Percentiles rank a stretch among this genome's conserved stretches.
Conservation (phyloP, 2,329 filamentous ascomycete species). For the Colletotrichum destructivum region DNA sequence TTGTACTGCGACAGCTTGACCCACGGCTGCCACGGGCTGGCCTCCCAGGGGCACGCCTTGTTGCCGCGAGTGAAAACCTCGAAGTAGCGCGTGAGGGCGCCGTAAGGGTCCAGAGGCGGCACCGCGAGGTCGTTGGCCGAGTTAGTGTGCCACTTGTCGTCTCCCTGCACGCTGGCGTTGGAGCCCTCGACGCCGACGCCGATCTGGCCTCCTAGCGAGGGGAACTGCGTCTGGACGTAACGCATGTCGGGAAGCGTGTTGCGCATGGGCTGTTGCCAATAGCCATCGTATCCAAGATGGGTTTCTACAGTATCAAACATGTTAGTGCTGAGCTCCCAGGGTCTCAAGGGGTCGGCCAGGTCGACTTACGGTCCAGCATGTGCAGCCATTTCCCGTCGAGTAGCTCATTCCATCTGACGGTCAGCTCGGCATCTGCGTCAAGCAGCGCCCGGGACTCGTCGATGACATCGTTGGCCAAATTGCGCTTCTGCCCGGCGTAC, state of each 20-base stretch:
- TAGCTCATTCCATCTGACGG: constrained; percentile 69
- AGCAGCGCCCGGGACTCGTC: constrained; percentile 67
- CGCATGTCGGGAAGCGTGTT: constrained; percentile 75
- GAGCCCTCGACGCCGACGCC: constrained; percentile 76
- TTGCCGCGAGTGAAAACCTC: constrained; percentile 75
- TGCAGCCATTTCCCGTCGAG: constrained; percentile 75
- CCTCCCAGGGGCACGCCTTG: constrained; percentile 65
- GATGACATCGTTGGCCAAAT: constrained; percentile 64
- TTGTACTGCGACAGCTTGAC: constrained; percentile 65
- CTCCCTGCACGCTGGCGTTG: constrained; percentile 78
- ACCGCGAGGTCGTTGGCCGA: constrained; percentile 68
- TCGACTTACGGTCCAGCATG: constrained; percentile 69
- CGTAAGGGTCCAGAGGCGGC: constrained; percentile 72
- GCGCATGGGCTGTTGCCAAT: constrained; percentile 81
- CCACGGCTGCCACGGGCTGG: constrained; percentile 64
- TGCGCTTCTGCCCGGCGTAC: constrained; percentile 62
- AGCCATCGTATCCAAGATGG: constrained; percentile 67
- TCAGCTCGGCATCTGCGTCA: constrained; percentile 70
- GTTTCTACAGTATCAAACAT: constrained; percentile 54
- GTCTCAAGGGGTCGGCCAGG: neutral
- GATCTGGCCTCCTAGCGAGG: constrained; percentile 73
- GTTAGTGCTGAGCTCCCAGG: neutral
- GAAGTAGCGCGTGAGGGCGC: constrained; percentile 70
- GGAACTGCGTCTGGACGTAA: constrained; percentile 71
- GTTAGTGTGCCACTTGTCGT: constrained; percentile 62